Conservation (phyloP, 768 basidiomycete genomes). For the Collybia nuda region DNA sequence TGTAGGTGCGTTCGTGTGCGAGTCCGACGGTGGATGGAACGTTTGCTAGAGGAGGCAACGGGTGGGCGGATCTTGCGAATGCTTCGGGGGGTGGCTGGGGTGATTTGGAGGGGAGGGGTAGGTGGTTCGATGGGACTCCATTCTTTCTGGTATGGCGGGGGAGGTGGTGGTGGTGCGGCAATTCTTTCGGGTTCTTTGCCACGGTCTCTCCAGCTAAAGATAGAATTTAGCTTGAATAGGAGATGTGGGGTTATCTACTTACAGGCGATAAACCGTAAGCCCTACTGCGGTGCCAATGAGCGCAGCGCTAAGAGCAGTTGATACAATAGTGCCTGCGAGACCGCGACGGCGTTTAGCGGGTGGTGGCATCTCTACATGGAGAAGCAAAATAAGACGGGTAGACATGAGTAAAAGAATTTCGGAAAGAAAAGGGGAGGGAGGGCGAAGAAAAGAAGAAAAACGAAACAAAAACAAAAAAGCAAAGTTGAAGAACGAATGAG, state of each 20-base stretch:
- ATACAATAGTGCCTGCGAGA: constrained; percentile 80
- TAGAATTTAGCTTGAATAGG: constrained; percentile 4
- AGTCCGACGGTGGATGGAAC: constrained; percentile 15
- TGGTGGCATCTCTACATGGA: constrained; percentile 70
- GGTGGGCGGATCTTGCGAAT: constrained; percentile 34
- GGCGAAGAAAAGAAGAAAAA: constrained; percentile 8
- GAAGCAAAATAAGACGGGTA: constrained; percentile 39
- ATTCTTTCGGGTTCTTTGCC: constrained; percentile 50
- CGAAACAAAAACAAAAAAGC: constrained; percentile 2
- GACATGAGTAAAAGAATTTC: constrained; percentile 19
- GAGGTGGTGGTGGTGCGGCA: constrained; percentile 59
- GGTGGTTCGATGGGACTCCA: constrained; percentile 42
- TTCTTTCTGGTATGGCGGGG: constrained; percentile 69
- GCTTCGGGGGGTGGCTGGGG: constrained; percentile 37
- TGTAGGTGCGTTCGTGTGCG: constrained; percentile 31
- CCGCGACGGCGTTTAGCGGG: constrained; percentile 80
- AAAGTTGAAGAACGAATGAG: neutral
- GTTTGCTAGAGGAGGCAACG: constrained; percentile 27
- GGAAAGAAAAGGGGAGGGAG: constrained; percentile 10
- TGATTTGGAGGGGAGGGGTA: constrained; percentile 15
- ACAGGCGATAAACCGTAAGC: constrained; percentile 85
- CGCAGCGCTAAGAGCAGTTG: constrained; percentile 82
- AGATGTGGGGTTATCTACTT: constrained; percentile 28
- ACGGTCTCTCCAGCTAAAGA: constrained; percentile 71
- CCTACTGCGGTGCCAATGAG: constrained; percentile 87